Conservation (phyloP, 768 basidiomycete species). For the Hydnomerulius pinastri region DNA sequence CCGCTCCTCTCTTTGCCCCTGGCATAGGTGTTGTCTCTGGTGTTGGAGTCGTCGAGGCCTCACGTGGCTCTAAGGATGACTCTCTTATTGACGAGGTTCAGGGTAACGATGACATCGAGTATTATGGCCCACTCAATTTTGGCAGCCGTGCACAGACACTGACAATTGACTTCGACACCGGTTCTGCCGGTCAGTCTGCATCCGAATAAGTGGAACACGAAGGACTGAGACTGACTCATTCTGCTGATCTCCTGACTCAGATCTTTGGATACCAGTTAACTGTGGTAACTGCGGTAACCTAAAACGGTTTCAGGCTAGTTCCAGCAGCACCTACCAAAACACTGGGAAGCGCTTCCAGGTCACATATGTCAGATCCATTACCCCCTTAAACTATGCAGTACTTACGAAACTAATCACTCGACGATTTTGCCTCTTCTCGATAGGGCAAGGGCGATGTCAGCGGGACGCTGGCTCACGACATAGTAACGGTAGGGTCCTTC, state of each 20-base stretch:
- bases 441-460: constrained; percentile 55
- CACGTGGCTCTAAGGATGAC: constrained; percentile 9
- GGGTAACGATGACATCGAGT: constrained; percentile 44
- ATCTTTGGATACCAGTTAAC: constrained; percentile 56
- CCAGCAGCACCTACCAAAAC: constrained; percentile 45
- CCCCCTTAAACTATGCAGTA: too few relatives aligned
- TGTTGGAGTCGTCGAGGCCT: neutral
- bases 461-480: constrained; percentile 53
- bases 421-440: neutral
- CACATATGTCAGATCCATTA: constrained; percentile 42
- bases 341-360: constrained; percentile 37
- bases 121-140: constrained; percentile 45
- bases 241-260: too few relatives aligned
- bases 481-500: constrained; percentile 49
- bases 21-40: neutral
- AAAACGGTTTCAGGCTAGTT: constrained; percentile 36
- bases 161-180: constrained; percentile 66
- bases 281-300: constrained; percentile 41
- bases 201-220: too few relatives aligned
- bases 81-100: constrained; percentile 42
- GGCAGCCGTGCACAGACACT: constrained; percentile 58
- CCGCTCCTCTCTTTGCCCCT: neutral
- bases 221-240: too few relatives aligned
- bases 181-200: constrained; percentile 43
- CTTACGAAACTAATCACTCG: neutral